Base-by-base conservation (phyloP, 345 rosid genomes). In the Eucalyptus grandis region DNA sequence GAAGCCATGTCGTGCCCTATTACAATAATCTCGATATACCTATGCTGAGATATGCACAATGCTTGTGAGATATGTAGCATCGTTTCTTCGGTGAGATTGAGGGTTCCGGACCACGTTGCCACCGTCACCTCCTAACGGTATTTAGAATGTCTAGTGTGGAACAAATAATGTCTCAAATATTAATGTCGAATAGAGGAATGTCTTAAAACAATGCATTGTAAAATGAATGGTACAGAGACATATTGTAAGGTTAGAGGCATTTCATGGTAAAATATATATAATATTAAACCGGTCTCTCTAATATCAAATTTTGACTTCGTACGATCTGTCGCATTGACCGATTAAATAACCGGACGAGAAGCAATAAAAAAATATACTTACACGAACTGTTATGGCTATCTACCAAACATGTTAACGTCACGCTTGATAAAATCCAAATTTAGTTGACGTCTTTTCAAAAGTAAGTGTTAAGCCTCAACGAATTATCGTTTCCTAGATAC, bases 381-480 rank as follows among this genome's bases (percentile, higher is more conserved):
- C 82, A 19, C 2, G 1, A 72, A 72, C 1, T 19, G 13, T 1
- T 11, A 17, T 72, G 2, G 5, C 11, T 17, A 2, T 19, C 1
- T 72, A 4, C 11, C 14, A 37, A 3, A 72, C 27, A n/a, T 14
- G 3, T 31, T 72, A 72, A 19, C 2, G 1, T 37, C 46, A 37
- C 27, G 8, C 5, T 19, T 37, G 5, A 72, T 72, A 5, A 72
- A 37, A 72, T 72, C 8, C 5, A 5, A 19, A 10, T 72, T 10
- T 3, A 19, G 5, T 5, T 9, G 14, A 19, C 15, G 2, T 19
- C 8, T 10, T 10, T 10, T 19, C 27, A 37, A 72, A 19, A 26
- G 8, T 17, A 72, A 37, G 27, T 37, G 14, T 4, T 72, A 19
- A 72, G 46, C 27, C 27, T 5, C 8, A 8, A 21, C 15, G 2